phyloP scores from a whole-genome alignment of 768 basidiomycete genomes.

The Russula virescens region DNA sequence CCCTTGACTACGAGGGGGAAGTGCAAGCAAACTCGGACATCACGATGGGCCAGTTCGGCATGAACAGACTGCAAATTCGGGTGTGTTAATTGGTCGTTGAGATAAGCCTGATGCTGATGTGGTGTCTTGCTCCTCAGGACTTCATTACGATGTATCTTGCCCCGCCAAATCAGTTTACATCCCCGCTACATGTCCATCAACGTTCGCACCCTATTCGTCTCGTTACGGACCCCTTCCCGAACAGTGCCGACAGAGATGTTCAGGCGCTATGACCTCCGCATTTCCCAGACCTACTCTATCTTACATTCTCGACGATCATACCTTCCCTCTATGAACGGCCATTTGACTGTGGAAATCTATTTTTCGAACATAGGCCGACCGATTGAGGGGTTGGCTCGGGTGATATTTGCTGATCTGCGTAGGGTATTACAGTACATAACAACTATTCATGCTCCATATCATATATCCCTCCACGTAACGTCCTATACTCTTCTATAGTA shows the following conservation, averaged over 20 bases:
- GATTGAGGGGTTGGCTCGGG: too few species aligned
- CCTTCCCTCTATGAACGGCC: too few species aligned
- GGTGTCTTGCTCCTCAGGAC: slow-evolving; percentile 41
- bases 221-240: slow-evolving; percentile 46
- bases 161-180: slow-evolving; percentile 35
- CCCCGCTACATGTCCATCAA: slow-evolving; percentile 34
- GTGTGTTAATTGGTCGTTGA: slow-evolving; percentile 30
- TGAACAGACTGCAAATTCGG: slow-evolving; percentile 44
- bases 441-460: too few species aligned
- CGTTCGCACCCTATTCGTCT: slow-evolving; percentile 49
- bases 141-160: slow-evolving; percentile 47
- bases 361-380: too few species aligned
- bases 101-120: neutral
- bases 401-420: too few species aligned
- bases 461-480: too few species aligned
- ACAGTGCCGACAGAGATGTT: neutral
- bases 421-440: too few species aligned
- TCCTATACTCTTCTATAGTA: too few species aligned
- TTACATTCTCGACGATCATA: neutral
- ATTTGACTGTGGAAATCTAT: too few species aligned
- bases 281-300: neutral
- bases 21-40: slow-evolving; percentile 37
- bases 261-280: neutral
- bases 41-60: slow-evolving; percentile 42
- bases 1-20: slow-evolving; percentile 60